Evolutionary conservation across 2,329 filamentous ascomycete species (phyloP), one percentile per base, ranked within the genome.

Genomic region (Fusarium odoratissimum): DNA sequence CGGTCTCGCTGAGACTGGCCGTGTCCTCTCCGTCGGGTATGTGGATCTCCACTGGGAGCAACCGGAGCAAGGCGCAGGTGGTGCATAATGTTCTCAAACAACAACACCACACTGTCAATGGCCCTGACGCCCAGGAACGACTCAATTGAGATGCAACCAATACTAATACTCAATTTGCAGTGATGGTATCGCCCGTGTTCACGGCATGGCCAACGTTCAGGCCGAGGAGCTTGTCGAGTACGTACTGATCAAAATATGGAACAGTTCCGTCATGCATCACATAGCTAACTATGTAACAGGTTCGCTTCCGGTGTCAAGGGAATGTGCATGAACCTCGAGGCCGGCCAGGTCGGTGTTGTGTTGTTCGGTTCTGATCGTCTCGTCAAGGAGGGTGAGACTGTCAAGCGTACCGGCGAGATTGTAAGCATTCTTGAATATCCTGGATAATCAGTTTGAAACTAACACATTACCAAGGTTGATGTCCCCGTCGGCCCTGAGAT

Each of bases 241-340:
- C 82, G 95, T 93, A 73, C 68, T 77, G 60, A 67, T 49, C 63
- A 59, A 35, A 69, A 46, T 38, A 51, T 63, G 48, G 64, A 67
- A 33, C n/a, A 59, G 30, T 51, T 16, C 21, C 54, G 41, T 54
- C 37, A 60, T 61, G 44, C 64, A 64, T 62, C 49, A 40, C 11
- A 35, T 51, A 64, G 49, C 71, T 80, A 76, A 79, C 60, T 61
- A n/a, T 38, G 10, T 31, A 67, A 52, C 31, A 98, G 95, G 90
- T 99, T 99, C 90, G 94, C 96, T 82, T 99, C 96, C 78, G 96
- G 96, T 86, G 96, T 98, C 87, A 98, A 98, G 92, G 96, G 96
- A 86, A 99, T 99, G 96, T 98, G 95, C 94, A 98, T 99, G 95
- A 99, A 99, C 93, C 92, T 99, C 88, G 96, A 99, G 90, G 96